phyloP scores from a whole-genome alignment of 768 basidiomycete species.

The Rhodotorula kratochvilovae region DNA sequence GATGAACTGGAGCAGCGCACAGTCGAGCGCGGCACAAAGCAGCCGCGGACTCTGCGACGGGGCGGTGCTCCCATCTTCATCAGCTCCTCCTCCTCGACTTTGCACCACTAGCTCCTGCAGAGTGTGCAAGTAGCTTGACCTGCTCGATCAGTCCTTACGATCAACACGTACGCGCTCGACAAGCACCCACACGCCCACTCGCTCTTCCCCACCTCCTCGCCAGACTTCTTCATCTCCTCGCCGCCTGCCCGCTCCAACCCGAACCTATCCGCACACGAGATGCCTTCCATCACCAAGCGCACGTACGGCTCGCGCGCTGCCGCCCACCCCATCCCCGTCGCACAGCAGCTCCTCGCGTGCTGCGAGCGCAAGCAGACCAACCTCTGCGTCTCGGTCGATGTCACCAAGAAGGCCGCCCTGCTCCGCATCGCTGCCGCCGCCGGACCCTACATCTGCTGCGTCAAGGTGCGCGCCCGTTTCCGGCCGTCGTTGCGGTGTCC shows the following conservation, averaged over 20 bases:
- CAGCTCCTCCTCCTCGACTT: neutral
- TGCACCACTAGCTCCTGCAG: too few species aligned
- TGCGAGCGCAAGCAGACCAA: conserved; percentile 86
- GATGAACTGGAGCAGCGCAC: too few species aligned
- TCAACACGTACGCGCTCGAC: too few species aligned
- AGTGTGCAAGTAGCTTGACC: too few species aligned
- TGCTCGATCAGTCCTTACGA: too few species aligned
- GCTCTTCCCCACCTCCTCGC: neutral
- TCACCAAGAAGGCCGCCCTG: conserved; percentile 71
- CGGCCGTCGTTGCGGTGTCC: neutral
- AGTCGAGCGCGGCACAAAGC: too few species aligned
- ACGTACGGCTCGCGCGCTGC: conserved; percentile 32
- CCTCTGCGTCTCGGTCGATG: conserved; percentile 92
- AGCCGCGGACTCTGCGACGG: too few species aligned
- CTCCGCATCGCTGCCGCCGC: conserved; percentile 80
- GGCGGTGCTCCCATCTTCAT: neutral
- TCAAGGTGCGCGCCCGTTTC: conserved; percentile 61
- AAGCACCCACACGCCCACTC: too few species aligned
- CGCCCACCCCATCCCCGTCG: conserved; percentile 33
- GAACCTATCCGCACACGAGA: neutral
- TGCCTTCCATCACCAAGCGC: conserved; percentile 30
- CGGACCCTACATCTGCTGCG: conserved; percentile 82
- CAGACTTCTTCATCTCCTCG: neutral
- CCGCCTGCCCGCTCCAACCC: too few species aligned
- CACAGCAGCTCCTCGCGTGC: conserved; percentile 64